Conservation (phyloP, 768 basidiomycete species). For the Mycena latifolia region DNA sequence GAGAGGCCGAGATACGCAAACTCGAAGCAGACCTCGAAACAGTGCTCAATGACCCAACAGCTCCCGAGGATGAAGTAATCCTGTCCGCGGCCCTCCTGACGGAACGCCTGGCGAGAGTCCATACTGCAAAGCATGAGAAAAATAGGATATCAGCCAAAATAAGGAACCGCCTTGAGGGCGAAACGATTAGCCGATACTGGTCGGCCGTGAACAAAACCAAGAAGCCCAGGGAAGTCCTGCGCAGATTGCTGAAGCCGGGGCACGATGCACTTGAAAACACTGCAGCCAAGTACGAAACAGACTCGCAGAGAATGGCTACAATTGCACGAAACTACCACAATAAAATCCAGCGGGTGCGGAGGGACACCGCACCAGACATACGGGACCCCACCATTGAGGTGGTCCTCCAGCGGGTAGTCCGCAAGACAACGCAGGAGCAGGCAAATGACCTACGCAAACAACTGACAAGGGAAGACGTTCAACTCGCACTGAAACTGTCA, state of each 20-base stretch:
- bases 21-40: too few species aligned
- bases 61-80: background rate
- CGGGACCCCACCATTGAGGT: background rate
- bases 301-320: conserved; percentile 4
- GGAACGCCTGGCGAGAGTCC: background rate
- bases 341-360: background rate
- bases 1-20: too few species aligned
- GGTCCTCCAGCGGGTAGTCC: background rate
- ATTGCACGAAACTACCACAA: too few species aligned
- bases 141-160: background rate
- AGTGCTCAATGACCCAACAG: background rate
- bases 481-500: conserved; percentile 3
- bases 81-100: background rate
- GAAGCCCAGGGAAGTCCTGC: background rate
- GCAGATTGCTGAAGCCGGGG: background rate
- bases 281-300: background rate
- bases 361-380: background rate
- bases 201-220: background rate
- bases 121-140: background rate
- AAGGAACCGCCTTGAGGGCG: background rate
- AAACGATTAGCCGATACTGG: background rate
- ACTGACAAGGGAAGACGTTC: conserved; percentile 11
- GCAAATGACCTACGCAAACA: background rate
- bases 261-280: background rate
- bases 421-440: background rate